These are phyloP conservation scores for Tilletia walkeri DNA, from an alignment of 1,284 basidiomycete species.

Conservation along the genomic window DNA sequence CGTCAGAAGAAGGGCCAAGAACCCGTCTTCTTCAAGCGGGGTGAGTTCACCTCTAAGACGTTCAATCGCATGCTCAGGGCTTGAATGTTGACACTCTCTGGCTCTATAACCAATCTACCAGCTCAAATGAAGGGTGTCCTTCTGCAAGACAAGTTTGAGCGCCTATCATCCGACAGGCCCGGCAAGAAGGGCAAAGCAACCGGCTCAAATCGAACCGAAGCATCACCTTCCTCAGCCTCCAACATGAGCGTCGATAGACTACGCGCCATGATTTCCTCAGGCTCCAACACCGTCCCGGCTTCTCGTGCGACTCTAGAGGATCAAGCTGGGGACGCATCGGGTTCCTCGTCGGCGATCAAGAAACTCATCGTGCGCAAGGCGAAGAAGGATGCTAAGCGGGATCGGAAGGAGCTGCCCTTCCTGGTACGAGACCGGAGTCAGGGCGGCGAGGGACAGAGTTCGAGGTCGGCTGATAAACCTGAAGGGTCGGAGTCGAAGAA, in stretches of 20 bases:
- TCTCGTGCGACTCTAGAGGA: neutral
- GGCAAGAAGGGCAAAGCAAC: neutral
- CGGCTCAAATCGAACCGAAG: neutral
- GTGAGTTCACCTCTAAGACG: neutral
- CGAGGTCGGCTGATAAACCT: neutral
- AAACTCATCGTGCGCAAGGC: slow-evolving; percentile 12
- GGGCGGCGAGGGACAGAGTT: neutral
- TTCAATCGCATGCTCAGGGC: neutral
- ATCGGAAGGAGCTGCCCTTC: slow-evolving; percentile 3
- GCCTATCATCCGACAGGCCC: neutral
- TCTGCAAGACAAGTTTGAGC: slow-evolving; percentile 16
- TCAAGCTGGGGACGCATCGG: neutral
- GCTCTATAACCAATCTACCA: neutral
- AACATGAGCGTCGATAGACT: slow-evolving; percentile 16
- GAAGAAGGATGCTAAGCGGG: slow-evolving; percentile 3
- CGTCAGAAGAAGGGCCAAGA: slow-evolving; percentile 3
- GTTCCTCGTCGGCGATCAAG: neutral
- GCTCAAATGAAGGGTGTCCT: slow-evolving; percentile 11
- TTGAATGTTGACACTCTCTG: neutral
- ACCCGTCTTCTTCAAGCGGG: slow-evolving; percentile 2
- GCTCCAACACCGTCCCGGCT: neutral
- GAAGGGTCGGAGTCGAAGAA: neutral
- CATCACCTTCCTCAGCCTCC: neutral
- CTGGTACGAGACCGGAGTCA: neutral
- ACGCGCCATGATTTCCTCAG: neutral